Conservation (phyloP, 2,329 filamentous ascomycete genomes). For the Septoria linicola region DNA sequence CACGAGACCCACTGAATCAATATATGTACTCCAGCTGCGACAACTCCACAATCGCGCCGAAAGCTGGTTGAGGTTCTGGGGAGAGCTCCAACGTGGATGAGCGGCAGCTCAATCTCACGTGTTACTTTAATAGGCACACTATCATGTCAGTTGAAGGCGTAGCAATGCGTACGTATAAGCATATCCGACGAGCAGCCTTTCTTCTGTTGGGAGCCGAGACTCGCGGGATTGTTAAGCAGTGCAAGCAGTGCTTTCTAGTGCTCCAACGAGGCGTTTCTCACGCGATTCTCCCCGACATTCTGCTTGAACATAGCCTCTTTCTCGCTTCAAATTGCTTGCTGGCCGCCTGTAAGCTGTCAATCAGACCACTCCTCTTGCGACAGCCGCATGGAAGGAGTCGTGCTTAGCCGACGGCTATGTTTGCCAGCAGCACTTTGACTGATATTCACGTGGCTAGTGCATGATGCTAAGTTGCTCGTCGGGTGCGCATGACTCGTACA, state of each 20-base stretch:
- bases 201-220: neutral
- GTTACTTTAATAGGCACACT: too few species aligned
- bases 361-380: too few species aligned
- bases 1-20: constrained; percentile 2
- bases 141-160: neutral
- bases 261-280: neutral
- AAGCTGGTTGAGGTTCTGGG: constrained; percentile 1
- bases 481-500: constrained; percentile 10
- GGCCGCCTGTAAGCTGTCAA: too few species aligned
- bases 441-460: neutral
- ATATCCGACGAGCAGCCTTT: neutral
- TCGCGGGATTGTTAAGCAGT: constrained; percentile 7
- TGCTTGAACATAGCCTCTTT: neutral
- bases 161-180: too few species aligned
- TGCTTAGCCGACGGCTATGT: too few species aligned
- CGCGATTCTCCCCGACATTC: neutral
- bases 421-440: neutral
- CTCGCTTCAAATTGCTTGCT: too few species aligned
- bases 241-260: neutral
- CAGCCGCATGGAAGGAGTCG: too few species aligned
- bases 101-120: too few species aligned
- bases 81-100: too few species aligned
- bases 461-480: neutral
- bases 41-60: constrained; percentile 23
- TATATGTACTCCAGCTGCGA: constrained; percentile 15